Evolutionary conservation across 306 rosid species (phyloP).

Genomic region (Begonia masoniana): DNA sequence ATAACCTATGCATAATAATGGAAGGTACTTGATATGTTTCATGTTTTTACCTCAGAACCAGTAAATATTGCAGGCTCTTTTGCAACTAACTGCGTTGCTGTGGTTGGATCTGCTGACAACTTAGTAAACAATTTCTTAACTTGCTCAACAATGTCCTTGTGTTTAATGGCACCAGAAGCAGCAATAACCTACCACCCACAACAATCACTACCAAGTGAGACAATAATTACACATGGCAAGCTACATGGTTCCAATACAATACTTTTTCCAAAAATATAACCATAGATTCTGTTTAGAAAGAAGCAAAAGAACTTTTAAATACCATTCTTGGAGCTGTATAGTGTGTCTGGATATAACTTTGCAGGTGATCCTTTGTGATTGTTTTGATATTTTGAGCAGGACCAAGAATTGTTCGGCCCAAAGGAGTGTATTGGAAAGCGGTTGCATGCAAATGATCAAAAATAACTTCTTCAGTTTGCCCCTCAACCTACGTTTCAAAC

Average conservation of each 20-base stretch:
- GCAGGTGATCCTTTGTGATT: conserved; percentile 69
- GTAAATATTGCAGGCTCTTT: conserved; percentile 77
- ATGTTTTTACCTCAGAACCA: conserved; percentile 71
- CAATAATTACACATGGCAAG: too few species aligned
- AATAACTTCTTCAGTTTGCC: conserved; percentile 82
- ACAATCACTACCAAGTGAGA: too few species aligned
- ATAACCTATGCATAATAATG: too few species aligned
- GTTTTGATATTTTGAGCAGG: conserved; percentile 75
- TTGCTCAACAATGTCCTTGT: conserved; percentile 57
- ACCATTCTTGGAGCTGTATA: conserved; percentile 96
- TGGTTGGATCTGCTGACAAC: conserved; percentile 62
- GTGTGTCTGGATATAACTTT: conserved; percentile 71
- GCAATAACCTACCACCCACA: conserved; percentile 41
- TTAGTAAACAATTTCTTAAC: conserved; percentile 60
- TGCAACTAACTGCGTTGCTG: conserved; percentile 64
- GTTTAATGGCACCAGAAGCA: conserved; percentile 88
- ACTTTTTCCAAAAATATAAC: too few species aligned
- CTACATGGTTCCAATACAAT: too few species aligned
- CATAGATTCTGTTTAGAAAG: too few species aligned
- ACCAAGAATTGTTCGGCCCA: conserved; percentile 90
- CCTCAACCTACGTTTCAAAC: conserved; percentile 45
- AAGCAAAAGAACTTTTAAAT: background rate
- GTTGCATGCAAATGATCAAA: conserved; percentile 88
- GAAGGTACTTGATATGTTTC: too few species aligned
- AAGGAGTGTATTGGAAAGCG: conserved; percentile 89